Evolutionary conservation across 345 rosid species (phyloP).

Genomic region (Anacardium occidentale): DNA sequence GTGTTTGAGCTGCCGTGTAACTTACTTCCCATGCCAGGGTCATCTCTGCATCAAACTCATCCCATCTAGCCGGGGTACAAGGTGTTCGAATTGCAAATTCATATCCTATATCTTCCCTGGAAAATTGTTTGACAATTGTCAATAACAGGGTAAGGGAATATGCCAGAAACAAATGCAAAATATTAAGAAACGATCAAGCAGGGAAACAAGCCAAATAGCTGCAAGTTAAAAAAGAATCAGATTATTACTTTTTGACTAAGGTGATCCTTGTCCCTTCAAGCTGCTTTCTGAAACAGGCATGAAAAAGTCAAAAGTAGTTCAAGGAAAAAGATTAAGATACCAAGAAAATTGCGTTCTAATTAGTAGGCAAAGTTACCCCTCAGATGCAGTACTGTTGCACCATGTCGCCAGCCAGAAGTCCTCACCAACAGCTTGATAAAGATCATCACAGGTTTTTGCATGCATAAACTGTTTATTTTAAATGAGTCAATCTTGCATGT

Average conservation of each 20-base stretch:
- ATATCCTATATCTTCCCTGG: slow-evolving; percentile 65
- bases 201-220: not conserved
- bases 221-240: slow-evolving; percentile 2
- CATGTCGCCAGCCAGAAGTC: slow-evolving; percentile 97
- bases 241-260: slow-evolving; percentile 55
- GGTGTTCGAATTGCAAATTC: slow-evolving; percentile 94
- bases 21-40: slow-evolving; percentile 88
- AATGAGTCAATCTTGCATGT: slow-evolving; percentile 1
- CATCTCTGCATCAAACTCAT: slow-evolving; percentile 87
- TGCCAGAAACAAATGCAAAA: not conserved
- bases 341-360: slow-evolving; percentile 19
- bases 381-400: slow-evolving; percentile 76
- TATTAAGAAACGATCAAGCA: not conserved
- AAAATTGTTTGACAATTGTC: slow-evolving; percentile 20
- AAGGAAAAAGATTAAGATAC: slow-evolving; percentile 17
- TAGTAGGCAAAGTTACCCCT: slow-evolving; percentile 54
- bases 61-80: slow-evolving; percentile 92
- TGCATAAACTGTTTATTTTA: slow-evolving; percentile 55
- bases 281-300: slow-evolving; percentile 63
- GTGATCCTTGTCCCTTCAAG: slow-evolving; percentile 97
- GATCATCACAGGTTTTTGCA: slow-evolving; percentile 76
- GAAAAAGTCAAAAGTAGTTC: slow-evolving; percentile 22
- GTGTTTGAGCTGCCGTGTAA: slow-evolving; percentile 23
- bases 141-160: not conserved
- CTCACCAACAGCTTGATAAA: slow-evolving; percentile 78